Percentiles rank a stretch among this genome's conserved stretches.
These are phyloP conservation scores for Cicer bijugum DNA, from an alignment of 306 rosid species.

Conservation along the genomic window DNA sequence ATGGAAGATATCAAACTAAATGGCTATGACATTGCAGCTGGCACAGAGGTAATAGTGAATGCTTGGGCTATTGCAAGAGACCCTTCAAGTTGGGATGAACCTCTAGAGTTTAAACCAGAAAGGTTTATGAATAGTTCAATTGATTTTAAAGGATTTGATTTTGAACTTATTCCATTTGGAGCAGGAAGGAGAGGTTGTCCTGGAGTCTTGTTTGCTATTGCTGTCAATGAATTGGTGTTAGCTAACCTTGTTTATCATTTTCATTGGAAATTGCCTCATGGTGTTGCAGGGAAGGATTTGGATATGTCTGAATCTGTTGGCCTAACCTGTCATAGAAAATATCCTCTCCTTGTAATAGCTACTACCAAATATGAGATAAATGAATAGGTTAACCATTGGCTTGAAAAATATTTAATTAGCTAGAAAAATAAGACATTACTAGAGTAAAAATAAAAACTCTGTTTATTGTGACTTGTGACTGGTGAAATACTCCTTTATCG, in stretches of 20 bases:
- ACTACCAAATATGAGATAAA: background rate
- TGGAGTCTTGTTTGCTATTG: conserved; percentile 11
- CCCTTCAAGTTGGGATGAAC: conserved; percentile 39
- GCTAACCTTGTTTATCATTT: conserved; percentile 29
- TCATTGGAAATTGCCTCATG: conserved; percentile 34
- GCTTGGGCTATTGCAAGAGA: conserved; percentile 43
- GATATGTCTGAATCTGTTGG: conserved; percentile 22
- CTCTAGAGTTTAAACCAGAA: conserved; percentile 44
- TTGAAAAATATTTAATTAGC: no score
- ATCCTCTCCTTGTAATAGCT: conserved; percentile 9
- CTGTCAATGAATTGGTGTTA: conserved; percentile 12
- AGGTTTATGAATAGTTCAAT: conserved; percentile 41
- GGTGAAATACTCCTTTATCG: no score
- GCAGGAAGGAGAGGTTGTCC: conserved; percentile 50
- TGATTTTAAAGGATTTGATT: conserved; percentile 43
- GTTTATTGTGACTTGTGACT: no score
- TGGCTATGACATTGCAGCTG: conserved; percentile 44
- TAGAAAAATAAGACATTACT: no score
- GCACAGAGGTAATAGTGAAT: conserved; percentile 38
- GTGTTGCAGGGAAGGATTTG: background rate
- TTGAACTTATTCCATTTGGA: conserved; percentile 44
- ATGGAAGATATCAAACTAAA: conserved; percentile 15
- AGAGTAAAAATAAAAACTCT: no score
- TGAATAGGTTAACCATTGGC: no score
- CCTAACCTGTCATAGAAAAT: background rate